Evolutionary conservation across 106 monocot genomes (phyloP), one percentile per base, ranked within the genome.

Genomic region (Dioscorea zingiberensis): DNA sequence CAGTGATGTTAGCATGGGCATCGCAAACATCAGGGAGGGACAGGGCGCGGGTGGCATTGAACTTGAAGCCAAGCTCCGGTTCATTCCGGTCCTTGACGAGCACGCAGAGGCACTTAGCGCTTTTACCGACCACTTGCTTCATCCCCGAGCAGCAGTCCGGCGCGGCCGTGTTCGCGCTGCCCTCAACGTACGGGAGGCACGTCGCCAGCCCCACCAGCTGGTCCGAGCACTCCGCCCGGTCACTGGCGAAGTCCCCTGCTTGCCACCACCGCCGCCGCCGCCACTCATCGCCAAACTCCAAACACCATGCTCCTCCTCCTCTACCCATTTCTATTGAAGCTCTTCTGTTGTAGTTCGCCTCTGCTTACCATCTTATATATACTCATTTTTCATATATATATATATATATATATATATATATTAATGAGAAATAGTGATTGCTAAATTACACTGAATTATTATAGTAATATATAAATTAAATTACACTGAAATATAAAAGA

Each of bases 31-130:
- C 1, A 23, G 82, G 81, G n/a, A n/a, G 38, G 0, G 55, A 5
- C 5, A 85, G 25, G 12, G 89, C 82, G 23, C 62, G 62, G 26
- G 59, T 56, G 61, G 66, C 63, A 53, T n/a, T 77, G 69, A 87
- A 73, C 30, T 77, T 58, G 69, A 81, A 27, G 9, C 77, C 74
- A 51, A 93, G 69, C 15, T 45, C 19, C 3, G 85, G 84, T 16
- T 85, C 62, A 66, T 93, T 56, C 6, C 75, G 67, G 70, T 87
- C 85, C 73, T 78, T 88, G 67, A 93, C 48, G 32, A 93, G 83
- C 45, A 91, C 55, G 49, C 88, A 88, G n/a, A 87, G 61, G 61
- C 93, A 93, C 67, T 80, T 82, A 29, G 63, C 67, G 75, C 69
- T 83, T 49, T 44, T 77, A 14, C 26, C 25, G 28, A 87, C 56